phyloP scores from a whole-genome alignment of 2,329 filamentous ascomycete species.

The Pseudogymnoascus verrucosus region DNA sequence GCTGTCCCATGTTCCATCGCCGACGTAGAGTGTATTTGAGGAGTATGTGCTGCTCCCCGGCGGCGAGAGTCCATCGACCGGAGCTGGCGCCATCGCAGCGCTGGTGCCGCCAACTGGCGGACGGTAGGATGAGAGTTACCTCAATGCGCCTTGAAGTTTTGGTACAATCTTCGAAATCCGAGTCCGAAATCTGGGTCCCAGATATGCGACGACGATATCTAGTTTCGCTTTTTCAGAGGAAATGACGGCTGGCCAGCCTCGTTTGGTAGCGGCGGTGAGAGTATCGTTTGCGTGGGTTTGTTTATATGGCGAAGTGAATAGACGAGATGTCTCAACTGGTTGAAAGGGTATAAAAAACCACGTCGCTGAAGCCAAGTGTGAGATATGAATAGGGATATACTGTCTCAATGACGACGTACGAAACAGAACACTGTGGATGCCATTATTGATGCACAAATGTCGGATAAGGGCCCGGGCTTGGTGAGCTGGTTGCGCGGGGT shows the following conservation, averaged over 20 bases:
- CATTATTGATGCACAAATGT: slow-evolving; percentile 7
- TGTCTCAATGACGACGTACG: slow-evolving; percentile 6
- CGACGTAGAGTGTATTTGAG: slow-evolving; percentile 67
- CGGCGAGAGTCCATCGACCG: slow-evolving; percentile 32
- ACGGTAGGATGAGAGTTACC: background rate
- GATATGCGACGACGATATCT: background rate
- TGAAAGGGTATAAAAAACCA: background rate
- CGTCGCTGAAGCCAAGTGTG: background rate
- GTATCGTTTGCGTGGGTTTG: background rate
- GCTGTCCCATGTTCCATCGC: slow-evolving; percentile 79
- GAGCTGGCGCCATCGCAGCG: slow-evolving; percentile 14
- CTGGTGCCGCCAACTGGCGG: slow-evolving; percentile 6
- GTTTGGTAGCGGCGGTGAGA: slow-evolving; percentile 3
- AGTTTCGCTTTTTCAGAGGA: background rate
- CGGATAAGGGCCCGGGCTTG: background rate
- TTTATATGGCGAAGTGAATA: background rate
- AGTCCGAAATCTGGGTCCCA: background rate
- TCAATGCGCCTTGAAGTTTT: background rate
- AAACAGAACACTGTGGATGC: slow-evolving; percentile 6
- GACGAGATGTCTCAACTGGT: background rate
- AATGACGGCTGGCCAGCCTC: background rate
- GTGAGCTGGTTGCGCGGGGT: slow-evolving; percentile 9
- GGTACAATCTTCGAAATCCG: background rate
- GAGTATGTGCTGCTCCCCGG: slow-evolving; percentile 66
- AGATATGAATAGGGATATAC: slow-evolving; percentile 3